Percentiles rank a stretch among this genome's conserved stretches.
These are phyloP conservation scores for Tylopilus cervinicoccineus DNA, from an alignment of 768 basidiomycete species.

Conservation along the genomic window DNA sequence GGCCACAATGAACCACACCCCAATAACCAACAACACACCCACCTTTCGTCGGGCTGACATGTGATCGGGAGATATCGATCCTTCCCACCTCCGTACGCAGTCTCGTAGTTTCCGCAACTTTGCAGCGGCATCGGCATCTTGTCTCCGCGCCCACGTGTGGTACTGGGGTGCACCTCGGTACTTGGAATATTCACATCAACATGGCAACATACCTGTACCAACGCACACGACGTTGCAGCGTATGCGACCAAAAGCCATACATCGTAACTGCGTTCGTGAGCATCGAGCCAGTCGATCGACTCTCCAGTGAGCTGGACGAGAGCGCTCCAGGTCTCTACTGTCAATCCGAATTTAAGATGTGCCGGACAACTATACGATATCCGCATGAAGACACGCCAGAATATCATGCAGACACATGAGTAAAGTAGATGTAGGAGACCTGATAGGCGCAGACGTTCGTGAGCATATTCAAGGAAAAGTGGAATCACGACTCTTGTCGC, in stretches of 20 bases:
- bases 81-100: slow-evolving; percentile 85
- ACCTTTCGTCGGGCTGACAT: slow-evolving; percentile 93
- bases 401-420: slow-evolving; percentile 90
- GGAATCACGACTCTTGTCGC: slow-evolving; percentile 22
- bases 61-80: slow-evolving; percentile 82
- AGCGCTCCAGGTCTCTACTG: slow-evolving; percentile 73
- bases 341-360: slow-evolving; percentile 83
- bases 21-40: slow-evolving; percentile 17
- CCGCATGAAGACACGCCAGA: slow-evolving; percentile 98
- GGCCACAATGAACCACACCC: not conserved
- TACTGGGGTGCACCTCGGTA: slow-evolving; percentile 49
- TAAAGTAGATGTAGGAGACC: slow-evolving; percentile 88
- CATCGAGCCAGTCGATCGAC: slow-evolving; percentile 86
- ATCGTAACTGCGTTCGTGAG: slow-evolving; percentile 77
- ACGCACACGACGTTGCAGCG: slow-evolving; percentile 81
- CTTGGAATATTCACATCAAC: not conserved
- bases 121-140: slow-evolving; percentile 68
- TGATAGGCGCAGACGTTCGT: slow-evolving; percentile 24
- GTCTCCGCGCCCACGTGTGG: slow-evolving; percentile 86
- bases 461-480: not conserved
- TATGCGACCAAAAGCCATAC: slow-evolving; percentile 87
- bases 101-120: slow-evolving; percentile 80
- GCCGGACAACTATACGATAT: slow-evolving; percentile 90
- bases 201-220: slow-evolving; percentile 69
- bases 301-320: slow-evolving; percentile 73